Conservation (phyloP, 306 rosid species). For the Bauhinia variegata region DNA sequence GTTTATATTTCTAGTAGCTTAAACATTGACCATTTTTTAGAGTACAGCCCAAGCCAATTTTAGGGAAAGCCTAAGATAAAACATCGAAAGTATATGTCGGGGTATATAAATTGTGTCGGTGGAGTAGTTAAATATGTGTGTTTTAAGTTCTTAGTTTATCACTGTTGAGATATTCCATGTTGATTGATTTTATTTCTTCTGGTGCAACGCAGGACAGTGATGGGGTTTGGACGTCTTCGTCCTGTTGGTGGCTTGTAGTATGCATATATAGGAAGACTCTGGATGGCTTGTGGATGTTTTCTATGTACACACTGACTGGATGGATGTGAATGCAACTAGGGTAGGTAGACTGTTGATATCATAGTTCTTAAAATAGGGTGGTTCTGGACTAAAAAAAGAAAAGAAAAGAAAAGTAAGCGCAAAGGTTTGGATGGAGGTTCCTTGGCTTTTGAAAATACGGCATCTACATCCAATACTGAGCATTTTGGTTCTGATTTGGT, state of each 20-base stretch:
- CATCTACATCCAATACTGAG: background rate
- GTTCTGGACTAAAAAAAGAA: conserved; percentile 4
- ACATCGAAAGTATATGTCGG: no score
- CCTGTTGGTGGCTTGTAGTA: conserved; percentile 35
- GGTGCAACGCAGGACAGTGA: conserved; percentile 37
- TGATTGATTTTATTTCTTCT: conserved; percentile 32
- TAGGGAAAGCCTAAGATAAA: no score
- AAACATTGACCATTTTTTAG: no score
- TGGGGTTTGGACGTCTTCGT: conserved; percentile 13
- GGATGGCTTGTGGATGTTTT: conserved; percentile 16
- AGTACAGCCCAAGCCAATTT: no score
- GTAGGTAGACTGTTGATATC: conserved; percentile 39
- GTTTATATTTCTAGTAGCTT: background rate
- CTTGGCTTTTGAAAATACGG: conserved; percentile 15
- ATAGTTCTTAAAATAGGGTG: conserved; percentile 27
- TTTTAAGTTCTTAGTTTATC: background rate
- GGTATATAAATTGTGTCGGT: no score
- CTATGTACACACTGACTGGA: conserved; percentile 28
- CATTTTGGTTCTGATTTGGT: conserved; percentile 29
- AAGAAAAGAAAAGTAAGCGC: background rate
- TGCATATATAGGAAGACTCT: conserved; percentile 26
- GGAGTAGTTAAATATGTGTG: background rate
- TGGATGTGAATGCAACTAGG: conserved; percentile 32
- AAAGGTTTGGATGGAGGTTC: background rate
- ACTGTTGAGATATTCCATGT: conserved; percentile 6